Evolutionary conservation across 2,329 filamentous ascomycete species (phyloP).

Genomic region (Colletotrichum musae): DNA sequence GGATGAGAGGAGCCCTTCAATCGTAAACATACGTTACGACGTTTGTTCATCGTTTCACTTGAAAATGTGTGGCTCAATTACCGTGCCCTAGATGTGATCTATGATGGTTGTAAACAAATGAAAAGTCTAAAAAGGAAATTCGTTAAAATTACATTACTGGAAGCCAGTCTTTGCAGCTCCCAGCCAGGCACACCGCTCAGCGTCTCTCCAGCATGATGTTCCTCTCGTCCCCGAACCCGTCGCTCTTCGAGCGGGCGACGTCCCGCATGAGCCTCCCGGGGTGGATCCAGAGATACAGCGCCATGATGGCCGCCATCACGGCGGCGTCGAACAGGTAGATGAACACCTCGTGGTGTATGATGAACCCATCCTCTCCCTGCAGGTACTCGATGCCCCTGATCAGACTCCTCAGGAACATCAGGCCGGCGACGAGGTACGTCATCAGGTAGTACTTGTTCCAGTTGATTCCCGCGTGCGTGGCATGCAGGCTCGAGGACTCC

Average conservation of each 20-base stretch:
- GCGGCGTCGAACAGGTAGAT: slow-evolving; percentile 60
- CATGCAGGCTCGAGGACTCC: neutral
- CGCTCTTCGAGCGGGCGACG: slow-evolving; percentile 2
- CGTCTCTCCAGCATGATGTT: slow-evolving; percentile 25
- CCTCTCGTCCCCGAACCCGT: slow-evolving; percentile 13
- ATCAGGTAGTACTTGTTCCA: slow-evolving; percentile 42
- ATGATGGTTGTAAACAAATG: too few species aligned
- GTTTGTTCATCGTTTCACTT: too few species aligned
- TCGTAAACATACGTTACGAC: too few species aligned
- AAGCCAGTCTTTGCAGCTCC: too few species aligned
- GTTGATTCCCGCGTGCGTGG: slow-evolving; percentile 21
- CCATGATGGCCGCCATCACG: slow-evolving; percentile 58
- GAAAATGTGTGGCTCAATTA: too few species aligned
- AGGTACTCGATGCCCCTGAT: slow-evolving; percentile 43
- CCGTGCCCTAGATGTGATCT: too few species aligned
- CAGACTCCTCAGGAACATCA: slow-evolving; percentile 43
- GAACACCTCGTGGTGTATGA: slow-evolving; percentile 57
- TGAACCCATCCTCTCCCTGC: slow-evolving; percentile 48
- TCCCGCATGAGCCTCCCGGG: slow-evolving; percentile 39
- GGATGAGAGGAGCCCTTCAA: neutral
- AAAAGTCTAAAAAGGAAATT: neutral
- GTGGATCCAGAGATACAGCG: slow-evolving; percentile 42
- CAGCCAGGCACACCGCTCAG: neutral
- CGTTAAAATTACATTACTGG: too few species aligned
- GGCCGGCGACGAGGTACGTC: slow-evolving; percentile 37